Evolutionary conservation across 257 asterid genomes (phyloP).

Genomic region (Prunella vulgaris): DNA sequence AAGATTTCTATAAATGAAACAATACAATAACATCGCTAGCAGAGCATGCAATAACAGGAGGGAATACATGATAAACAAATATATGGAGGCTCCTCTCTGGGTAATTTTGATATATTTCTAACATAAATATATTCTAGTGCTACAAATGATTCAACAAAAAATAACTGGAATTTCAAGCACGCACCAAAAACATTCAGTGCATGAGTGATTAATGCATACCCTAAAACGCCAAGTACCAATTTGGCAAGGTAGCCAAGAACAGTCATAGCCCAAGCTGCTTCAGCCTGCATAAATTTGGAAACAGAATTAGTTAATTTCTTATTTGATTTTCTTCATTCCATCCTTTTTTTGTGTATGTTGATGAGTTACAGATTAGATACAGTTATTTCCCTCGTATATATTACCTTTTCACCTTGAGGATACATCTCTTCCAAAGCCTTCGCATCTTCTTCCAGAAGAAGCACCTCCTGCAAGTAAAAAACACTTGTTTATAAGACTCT

Average conservation of each 20-base stretch:
- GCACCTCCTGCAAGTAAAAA: slow-evolving; percentile 63
- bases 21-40: neutral
- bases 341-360: neutral
- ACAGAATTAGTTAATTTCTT: slow-evolving; percentile 16
- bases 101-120: neutral
- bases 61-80: neutral
- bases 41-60: neutral
- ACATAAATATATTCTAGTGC: neutral
- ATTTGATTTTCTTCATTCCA: neutral
- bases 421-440: slow-evolving; percentile 97
- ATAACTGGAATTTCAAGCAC: neutral
- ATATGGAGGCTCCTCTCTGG: neutral
- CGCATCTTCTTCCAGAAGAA: slow-evolving; percentile 90
- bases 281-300: slow-evolving; percentile 63
- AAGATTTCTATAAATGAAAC: neutral
- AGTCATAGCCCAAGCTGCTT: slow-evolving; percentile 95
- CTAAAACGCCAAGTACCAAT: slow-evolving; percentile 78
- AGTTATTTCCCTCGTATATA: slow-evolving; percentile 1
- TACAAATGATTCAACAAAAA: neutral
- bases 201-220: slow-evolving; percentile 45
- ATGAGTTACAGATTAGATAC: neutral
- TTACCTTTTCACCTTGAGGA: slow-evolving; percentile 99
- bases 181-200: neutral
- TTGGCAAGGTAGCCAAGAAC: slow-evolving; percentile 93
- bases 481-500: slow-evolving; percentile 5